Percentiles rank a stretch among this genome's conserved stretches.
phyloP scores from a whole-genome alignment of 176 grass and related monocot species.

The Eragrostis nindensis region DNA sequence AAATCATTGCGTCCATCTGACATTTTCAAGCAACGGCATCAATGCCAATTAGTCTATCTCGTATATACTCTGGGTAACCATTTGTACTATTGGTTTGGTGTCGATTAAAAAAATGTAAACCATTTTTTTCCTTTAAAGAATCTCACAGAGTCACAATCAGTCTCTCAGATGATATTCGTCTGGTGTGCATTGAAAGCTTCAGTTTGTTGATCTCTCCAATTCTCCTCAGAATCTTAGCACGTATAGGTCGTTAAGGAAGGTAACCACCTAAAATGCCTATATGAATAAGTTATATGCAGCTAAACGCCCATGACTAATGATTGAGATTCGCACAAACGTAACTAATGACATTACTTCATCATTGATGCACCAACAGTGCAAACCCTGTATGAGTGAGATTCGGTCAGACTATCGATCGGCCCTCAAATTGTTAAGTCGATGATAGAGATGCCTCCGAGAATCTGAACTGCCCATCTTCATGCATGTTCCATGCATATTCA shows the following conservation, averaged over 20 bases:
- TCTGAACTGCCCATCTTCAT: slow-evolving; percentile 25
- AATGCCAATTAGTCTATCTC: background rate
- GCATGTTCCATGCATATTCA: background rate
- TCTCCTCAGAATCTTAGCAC: slow-evolving; percentile 24
- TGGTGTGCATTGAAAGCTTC: background rate
- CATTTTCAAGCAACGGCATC: slow-evolving; percentile 7
- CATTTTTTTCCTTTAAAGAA: background rate
- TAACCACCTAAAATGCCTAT: slow-evolving; percentile 46
- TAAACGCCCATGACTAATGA: slow-evolving; percentile 12
- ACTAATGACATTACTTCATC: background rate
- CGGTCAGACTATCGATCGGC: slow-evolving; percentile 24
- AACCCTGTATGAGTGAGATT: slow-evolving; percentile 36
- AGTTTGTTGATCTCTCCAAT: background rate
- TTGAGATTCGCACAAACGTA: slow-evolving; percentile 29
- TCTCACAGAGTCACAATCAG: background rate
- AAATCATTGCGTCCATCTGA: background rate
- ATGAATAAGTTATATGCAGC: background rate
- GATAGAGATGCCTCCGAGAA: slow-evolving; percentile 22
- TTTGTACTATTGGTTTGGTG: background rate
- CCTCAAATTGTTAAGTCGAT: slow-evolving; percentile 13
- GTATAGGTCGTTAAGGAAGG: slow-evolving; percentile 38
- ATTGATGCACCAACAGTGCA: slow-evolving; percentile 36
- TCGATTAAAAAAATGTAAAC: background rate
- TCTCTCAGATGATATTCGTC: background rate
- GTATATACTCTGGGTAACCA: background rate